Percentiles rank a stretch among this genome's conserved stretches.
phyloP scores from a whole-genome alignment of 768 basidiomycete species.

The Naganishia friedmannii region DNA sequence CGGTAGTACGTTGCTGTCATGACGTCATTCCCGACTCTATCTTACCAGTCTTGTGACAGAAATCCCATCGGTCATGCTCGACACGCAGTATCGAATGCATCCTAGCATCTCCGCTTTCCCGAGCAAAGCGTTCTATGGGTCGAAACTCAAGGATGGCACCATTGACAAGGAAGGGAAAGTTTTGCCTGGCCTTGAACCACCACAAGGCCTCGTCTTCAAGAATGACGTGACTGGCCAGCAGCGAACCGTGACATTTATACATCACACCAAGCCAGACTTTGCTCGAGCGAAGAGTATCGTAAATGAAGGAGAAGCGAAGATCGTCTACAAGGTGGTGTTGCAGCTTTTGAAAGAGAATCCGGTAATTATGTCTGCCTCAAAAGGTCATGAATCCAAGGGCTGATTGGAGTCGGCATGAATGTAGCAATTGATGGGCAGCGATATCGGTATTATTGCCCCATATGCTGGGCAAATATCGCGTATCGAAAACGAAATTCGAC shows the following conservation, averaged over 20 bases:
- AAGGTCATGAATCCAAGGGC: neutral
- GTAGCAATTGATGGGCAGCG: constrained; percentile 63
- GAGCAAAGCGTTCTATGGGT: constrained; percentile 74
- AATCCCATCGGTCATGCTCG: constrained; percentile 86
- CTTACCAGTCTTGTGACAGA: constrained; percentile 47
- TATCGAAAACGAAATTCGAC: constrained; percentile 65
- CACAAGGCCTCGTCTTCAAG: constrained; percentile 55
- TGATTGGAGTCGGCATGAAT: neutral
- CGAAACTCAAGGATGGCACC: constrained; percentile 70
- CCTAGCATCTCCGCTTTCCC: constrained; percentile 85
- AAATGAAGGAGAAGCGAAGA: constrained; percentile 72
- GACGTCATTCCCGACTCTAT: neutral
- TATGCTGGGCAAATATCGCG: constrained; percentile 82
- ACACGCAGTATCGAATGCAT: constrained; percentile 95
- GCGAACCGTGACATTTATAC: constrained; percentile 73
- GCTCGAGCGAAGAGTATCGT: constrained; percentile 68
- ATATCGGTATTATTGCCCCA: constrained; percentile 90
- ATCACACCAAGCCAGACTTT: constrained; percentile 71
- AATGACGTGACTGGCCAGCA: constrained; percentile 56
- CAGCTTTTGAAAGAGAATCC: constrained; percentile 74
- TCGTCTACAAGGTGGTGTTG: constrained; percentile 75
- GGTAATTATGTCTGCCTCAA: constrained; percentile 55
- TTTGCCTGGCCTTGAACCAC: constrained; percentile 61
- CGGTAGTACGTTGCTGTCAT: neutral
- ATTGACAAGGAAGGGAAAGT: constrained; percentile 59